These are phyloP conservation scores for Pythium scleroteichum DNA, from an alignment of 352 stramenopile species.

Conservation along the genomic window DNA sequence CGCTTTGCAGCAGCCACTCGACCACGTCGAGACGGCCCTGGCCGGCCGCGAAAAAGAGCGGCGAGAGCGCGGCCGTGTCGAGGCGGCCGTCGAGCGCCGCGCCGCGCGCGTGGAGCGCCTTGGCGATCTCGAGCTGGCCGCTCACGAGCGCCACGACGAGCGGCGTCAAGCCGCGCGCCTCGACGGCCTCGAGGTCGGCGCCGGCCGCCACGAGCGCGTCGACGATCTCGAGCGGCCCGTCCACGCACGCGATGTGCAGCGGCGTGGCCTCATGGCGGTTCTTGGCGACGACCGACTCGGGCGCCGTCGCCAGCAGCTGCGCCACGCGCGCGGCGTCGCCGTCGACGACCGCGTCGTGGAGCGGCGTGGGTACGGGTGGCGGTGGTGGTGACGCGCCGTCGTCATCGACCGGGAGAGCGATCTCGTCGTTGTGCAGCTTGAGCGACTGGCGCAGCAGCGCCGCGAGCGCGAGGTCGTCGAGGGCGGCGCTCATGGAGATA, in stretches of 20 bases:
- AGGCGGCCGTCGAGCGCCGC: slow-evolving; percentile 25
- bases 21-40: slow-evolving; percentile 22
- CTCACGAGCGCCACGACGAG: slow-evolving; percentile 33
- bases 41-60: slow-evolving; percentile 28
- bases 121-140: slow-evolving; percentile 29
- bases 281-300: slow-evolving; percentile 26
- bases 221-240: slow-evolving; percentile 29
- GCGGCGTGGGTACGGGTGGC: slow-evolving; percentile 18
- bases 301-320: slow-evolving; percentile 15
- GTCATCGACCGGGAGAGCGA: neutral
- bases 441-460: slow-evolving; percentile 29
- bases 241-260: slow-evolving; percentile 32
- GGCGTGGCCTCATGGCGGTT: slow-evolving; percentile 30
- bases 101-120: slow-evolving; percentile 19
- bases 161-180: slow-evolving; percentile 29
- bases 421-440: slow-evolving; percentile 26
- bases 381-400: slow-evolving; percentile 4
- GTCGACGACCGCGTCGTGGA: slow-evolving; percentile 29
- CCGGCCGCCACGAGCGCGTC: slow-evolving; percentile 20
- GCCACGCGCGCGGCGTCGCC: slow-evolving; percentile 21
- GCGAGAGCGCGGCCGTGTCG: slow-evolving; percentile 29
- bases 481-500: slow-evolving; percentile 10
- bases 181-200: slow-evolving; percentile 27
- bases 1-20: slow-evolving; percentile 26
- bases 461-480: slow-evolving; percentile 26